Evolutionary conservation across 768 basidiomycete species (phyloP).

Genomic region (Jaapia argillacea): DNA sequence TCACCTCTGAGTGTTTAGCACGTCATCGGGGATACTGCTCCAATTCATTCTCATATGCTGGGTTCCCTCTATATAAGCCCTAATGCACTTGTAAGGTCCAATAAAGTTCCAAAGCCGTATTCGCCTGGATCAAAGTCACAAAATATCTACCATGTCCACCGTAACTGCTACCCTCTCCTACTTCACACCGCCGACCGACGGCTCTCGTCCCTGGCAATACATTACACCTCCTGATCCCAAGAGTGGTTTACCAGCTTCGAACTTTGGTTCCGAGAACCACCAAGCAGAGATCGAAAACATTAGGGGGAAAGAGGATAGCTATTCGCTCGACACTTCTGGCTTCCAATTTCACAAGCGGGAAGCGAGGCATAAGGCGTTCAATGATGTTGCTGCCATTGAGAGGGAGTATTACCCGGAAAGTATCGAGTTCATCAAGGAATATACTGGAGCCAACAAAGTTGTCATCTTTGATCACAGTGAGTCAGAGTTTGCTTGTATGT

Average conservation of each 20-base stretch:
- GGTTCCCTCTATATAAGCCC: too few species aligned
- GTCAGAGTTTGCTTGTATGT: slow-evolving; percentile 13
- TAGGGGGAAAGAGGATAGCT: slow-evolving; percentile 36
- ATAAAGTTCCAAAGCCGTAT: too few species aligned
- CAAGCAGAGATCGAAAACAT: slow-evolving; percentile 38
- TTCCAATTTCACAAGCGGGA: slow-evolving; percentile 34
- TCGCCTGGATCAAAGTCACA: too few species aligned
- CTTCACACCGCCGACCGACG: slow-evolving; percentile 16
- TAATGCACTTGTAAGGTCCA: too few species aligned
- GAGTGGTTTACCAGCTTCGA: slow-evolving; percentile 23
- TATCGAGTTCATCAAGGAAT: slow-evolving; percentile 42
- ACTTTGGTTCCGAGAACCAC: slow-evolving; percentile 23
- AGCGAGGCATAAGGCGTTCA: slow-evolving; percentile 37
- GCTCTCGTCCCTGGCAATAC: slow-evolving; percentile 15
- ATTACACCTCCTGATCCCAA: slow-evolving; percentile 16
- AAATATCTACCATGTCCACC: too few species aligned
- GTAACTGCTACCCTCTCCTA: too few species aligned
- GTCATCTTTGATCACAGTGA: slow-evolving; percentile 60
- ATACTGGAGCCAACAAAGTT: slow-evolving; percentile 50
- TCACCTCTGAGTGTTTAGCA: too few species aligned
- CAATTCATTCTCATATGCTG: too few species aligned
- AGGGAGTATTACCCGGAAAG: slow-evolving; percentile 54
- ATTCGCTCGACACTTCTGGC: slow-evolving; percentile 38
- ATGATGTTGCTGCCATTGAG: slow-evolving; percentile 39
- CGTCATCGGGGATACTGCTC: too few species aligned